Evolutionary conservation across 2,329 filamentous ascomycete species (phyloP).

Genomic region (Penicillium sp.): DNA sequence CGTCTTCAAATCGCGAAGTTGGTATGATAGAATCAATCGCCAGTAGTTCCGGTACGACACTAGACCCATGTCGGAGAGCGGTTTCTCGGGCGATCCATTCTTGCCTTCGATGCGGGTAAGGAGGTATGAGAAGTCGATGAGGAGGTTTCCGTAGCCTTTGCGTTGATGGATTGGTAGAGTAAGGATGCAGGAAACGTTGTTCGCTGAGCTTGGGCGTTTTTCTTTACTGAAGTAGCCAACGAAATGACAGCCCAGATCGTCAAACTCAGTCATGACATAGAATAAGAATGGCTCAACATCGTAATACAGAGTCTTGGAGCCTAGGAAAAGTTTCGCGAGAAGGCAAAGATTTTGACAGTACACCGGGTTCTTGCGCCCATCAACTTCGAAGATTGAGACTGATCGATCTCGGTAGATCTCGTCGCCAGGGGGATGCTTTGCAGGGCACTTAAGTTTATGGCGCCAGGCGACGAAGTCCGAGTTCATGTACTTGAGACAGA

Average conservation of each 20-base stretch:
- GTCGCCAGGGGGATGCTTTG: constrained; percentile 94
- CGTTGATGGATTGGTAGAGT: constrained; percentile 95
- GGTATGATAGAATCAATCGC: constrained; percentile 82
- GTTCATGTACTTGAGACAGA: constrained; percentile 99
- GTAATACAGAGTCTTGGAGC: constrained; percentile 98
- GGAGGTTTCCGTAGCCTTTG: constrained; percentile 91
- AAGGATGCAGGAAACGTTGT: constrained; percentile 96
- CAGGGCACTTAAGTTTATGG: constrained; percentile 94
- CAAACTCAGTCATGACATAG: constrained; percentile 92
- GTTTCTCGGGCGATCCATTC: constrained; percentile 94
- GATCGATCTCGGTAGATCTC: constrained; percentile 96
- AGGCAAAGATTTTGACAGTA: constrained; percentile 97
- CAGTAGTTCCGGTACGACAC: constrained; percentile 98
- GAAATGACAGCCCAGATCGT: constrained; percentile 86
- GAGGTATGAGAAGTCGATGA: constrained; percentile 98
- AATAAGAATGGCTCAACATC: constrained; percentile 99
- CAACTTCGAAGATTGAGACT: constrained; percentile 95
- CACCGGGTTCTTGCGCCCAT: constrained; percentile 86
- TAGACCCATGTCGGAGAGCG: constrained; percentile 93
- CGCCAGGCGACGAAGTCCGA: constrained; percentile 98
- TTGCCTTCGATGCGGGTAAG: constrained; percentile 90
- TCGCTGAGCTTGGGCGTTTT: constrained; percentile 88
- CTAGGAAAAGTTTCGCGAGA: constrained; percentile 91
- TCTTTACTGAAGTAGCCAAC: constrained; percentile 99
- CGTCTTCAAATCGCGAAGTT: constrained; percentile 64